These are phyloP conservation scores for Neofusicoccum kwambonambiense DNA, from an alignment of 2,329 filamentous ascomycete species.

Conservation along the genomic window DNA sequence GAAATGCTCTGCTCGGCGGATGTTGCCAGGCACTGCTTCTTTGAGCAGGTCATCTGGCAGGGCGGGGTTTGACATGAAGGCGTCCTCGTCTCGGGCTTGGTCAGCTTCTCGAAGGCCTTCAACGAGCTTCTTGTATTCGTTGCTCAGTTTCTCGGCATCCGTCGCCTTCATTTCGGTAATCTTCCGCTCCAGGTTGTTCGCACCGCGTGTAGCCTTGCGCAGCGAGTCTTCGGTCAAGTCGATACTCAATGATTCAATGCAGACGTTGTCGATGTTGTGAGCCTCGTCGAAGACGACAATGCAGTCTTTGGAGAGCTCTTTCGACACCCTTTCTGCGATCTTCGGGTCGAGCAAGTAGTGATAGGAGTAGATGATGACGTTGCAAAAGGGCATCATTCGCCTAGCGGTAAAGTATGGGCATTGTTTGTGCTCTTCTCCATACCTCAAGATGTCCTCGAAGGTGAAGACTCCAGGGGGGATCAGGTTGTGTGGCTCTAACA, in stretches of 20 bases:
- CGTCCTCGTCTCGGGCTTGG: conserved; percentile 86
- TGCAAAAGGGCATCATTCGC: conserved; percentile 99
- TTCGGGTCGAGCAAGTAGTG: conserved; percentile 98
- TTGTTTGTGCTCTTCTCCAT: conserved; percentile 93
- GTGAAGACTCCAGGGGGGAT: conserved; percentile 96
- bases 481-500: conserved; percentile 90
- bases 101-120: conserved; percentile 86
- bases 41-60: conserved; percentile 91
- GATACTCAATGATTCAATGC: conserved; percentile 95
- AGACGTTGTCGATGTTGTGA: conserved; percentile 99
- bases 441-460: conserved; percentile 80
- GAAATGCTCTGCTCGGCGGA: conserved; percentile 92
- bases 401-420: conserved; percentile 96
- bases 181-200: conserved; percentile 83
- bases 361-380: conserved; percentile 99
- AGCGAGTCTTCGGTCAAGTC: conserved; percentile 95
- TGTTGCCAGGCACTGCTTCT: conserved; percentile 95
- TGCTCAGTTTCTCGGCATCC: conserved; percentile 90
- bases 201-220: conserved; percentile 84
- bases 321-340: conserved; percentile 92
- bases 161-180: conserved; percentile 95
- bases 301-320: conserved; percentile 94
- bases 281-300: conserved; percentile 99
- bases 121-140: conserved; percentile 92
- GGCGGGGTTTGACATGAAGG: conserved; percentile 95